phyloP scores from a whole-genome alignment of 495 filamentous ascomycete species.

The Oleoguttula mirabilis region DNA sequence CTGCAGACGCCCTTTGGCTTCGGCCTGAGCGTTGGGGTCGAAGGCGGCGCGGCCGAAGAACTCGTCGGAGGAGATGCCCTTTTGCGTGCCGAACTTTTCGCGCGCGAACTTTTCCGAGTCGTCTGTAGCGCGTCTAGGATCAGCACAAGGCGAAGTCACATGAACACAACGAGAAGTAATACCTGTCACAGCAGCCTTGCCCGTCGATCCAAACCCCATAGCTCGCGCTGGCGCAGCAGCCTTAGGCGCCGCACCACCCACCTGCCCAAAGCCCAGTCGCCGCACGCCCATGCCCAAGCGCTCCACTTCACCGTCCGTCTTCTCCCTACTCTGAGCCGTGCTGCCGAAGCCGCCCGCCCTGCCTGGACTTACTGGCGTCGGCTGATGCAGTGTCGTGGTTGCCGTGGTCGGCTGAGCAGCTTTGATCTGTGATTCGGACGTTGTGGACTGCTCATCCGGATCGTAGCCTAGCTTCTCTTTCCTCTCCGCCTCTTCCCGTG shows the following conservation, averaged over 20 bases:
- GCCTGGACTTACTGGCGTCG: constrained; percentile 61
- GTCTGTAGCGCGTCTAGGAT: too few species aligned
- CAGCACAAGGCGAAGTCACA: too few species aligned
- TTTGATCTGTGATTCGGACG: constrained; percentile 34
- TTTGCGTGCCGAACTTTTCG: constrained; percentile 77
- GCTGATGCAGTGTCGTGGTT: constrained; percentile 49
- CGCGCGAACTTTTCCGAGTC: constrained; percentile 65
- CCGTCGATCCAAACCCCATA: constrained; percentile 71
- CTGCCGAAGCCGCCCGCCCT: constrained; percentile 47
- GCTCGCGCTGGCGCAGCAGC: constrained; percentile 46
- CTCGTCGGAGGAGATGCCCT: constrained; percentile 94
- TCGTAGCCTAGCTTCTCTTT: constrained; percentile 98
- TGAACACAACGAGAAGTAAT: too few species aligned
- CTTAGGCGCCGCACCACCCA: constrained; percentile 54
- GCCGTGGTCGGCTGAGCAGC: constrained; percentile 33
- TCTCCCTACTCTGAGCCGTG: constrained; percentile 38
- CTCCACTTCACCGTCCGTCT: constrained; percentile 66
- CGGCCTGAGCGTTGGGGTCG: constrained; percentile 65
- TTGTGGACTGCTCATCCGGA: constrained; percentile 63
- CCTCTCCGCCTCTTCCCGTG: constrained; percentile 92
- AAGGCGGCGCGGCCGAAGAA: constrained; percentile 88
- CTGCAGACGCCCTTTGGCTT: constrained; percentile 75
- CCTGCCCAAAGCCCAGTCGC: constrained; percentile 81
- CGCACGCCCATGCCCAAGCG: constrained; percentile 82
- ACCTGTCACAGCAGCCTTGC: constrained; percentile 58